Evolutionary conservation across 202 grass and related monocot genomes (phyloP), one percentile per base, ranked within the genome.

Genomic region (Carex arenaria): DNA sequence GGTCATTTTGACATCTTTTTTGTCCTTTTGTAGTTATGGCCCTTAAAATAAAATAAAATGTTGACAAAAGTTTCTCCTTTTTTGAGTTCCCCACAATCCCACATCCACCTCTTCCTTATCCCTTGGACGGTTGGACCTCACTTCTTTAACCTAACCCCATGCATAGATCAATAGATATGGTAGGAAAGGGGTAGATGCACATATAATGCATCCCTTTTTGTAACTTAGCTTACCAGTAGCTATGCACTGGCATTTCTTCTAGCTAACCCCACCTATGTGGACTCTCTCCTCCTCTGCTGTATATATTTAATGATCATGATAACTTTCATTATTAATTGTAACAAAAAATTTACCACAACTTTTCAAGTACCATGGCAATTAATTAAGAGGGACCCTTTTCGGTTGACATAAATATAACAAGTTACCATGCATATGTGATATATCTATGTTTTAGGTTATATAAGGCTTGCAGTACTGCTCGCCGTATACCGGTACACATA

Each of bases 1-100:
- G 78, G 36, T 47, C 78, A 61, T 80, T 80, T 80, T 64, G 78
- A 47, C 57, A 28, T 64, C 47, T 45, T 70, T 14, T 61, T 49
- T 64, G 53, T 64, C 59, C 49, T 76, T 56, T 76, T 30, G 13
- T 76, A 76, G 49, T 76, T 55, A 54, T 75, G 17, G 53, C 47
- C 31, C 5, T 67, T 38, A 40, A 67, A 67, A 67, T 67, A 67
- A 32, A 67, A 12, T 67, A 40, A 38, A n/a, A 38, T 38, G 28
- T 34, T 40, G 65, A 36, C 65, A 38, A 67, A 40, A 38, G 9
- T 62, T 62, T 38, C 5, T 40, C 15, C 65, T 9, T 7, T 67
- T 40, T 40, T 67, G 65, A 67, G 32, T 55, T 43, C 31, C 15
- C 15, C 34, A 36, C 36, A 69, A 20, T 69, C 66, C 7, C 51